Evolutionary conservation across 1,139 yeast species (phyloP), one percentile per base, ranked within the genome.

Genomic region (Yamadazyma sp.): DNA sequence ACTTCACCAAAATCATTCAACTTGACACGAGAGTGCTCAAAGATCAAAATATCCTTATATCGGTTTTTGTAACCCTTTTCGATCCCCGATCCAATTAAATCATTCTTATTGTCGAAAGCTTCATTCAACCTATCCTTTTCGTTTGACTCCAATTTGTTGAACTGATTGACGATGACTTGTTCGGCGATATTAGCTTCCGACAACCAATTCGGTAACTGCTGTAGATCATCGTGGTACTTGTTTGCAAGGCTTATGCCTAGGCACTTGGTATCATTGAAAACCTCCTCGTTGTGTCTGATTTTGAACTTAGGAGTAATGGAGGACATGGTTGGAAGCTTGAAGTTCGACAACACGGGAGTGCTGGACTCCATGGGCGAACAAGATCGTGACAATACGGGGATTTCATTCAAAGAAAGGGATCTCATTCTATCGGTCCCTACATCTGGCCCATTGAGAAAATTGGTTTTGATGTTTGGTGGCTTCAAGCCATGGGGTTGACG

Each of bases 31-130:
- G 92, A 77, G 52, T 85, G 89, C 49, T 85, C 92, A 58, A 78
- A 87, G n/a, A 94, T 83, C 51, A 86, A 73, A 35, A 87, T 84
- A 56, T 87, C 89, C 45, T 85, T 80, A 62, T 87, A 87, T 41
- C 96, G 62, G 59, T 87, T 87, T 56, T 86, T 81, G 47, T 72
- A 68, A 12, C 95, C 94, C 42, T 74, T 73, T 56, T 86, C 95
- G 38, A 86, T 77, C 2, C 95, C 95, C 20, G 62, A 49, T 45
- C 67, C 63, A 29, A 70, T 62, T 9, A 18, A 54, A 43, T 11
- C 30, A 13, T 37, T 29, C 9, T 35, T 43, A 7, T 52, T 33
- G 5, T 52, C 48, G 20, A 58, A 53, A 4, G 71, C 71, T n/a
- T 52, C 44, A 24, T 61, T 54, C 31, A 67, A 53, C 33, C 73